These are phyloP conservation scores for Cenococcum geophilum DNA, from an alignment of 495 filamentous ascomycete genomes.

Conservation along the genomic window DNA sequence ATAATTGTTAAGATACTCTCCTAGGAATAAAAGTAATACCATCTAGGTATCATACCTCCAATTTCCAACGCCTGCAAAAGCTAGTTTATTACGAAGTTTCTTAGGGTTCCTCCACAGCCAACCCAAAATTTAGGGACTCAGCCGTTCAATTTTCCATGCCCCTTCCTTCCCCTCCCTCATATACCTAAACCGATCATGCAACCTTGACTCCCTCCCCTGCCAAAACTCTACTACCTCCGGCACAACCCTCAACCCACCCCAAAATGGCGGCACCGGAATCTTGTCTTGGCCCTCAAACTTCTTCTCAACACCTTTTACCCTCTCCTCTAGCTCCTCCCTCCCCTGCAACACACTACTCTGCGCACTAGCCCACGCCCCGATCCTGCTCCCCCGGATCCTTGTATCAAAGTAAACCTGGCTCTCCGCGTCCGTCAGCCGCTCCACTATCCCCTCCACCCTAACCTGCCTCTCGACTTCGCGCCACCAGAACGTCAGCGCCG, in stretches of 20 bases:
- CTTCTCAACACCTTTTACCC: slow-evolving; percentile 64
- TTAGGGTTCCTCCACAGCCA: too few species aligned
- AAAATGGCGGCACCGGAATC: slow-evolving; percentile 88
- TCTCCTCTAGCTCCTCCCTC: slow-evolving; percentile 55
- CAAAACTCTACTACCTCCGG: slow-evolving; percentile 90
- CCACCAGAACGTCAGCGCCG: slow-evolving; percentile 72
- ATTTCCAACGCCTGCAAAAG: too few species aligned
- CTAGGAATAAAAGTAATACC: too few species aligned
- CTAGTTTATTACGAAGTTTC: too few species aligned
- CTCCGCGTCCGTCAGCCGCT: slow-evolving; percentile 63
- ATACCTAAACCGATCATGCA: slow-evolving; percentile 94
- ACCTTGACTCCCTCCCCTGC: slow-evolving; percentile 79
- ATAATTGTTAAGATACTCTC: too few species aligned
- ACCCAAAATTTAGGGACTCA: slow-evolving; percentile 20
- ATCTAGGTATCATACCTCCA: too few species aligned
- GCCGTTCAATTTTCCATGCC: slow-evolving; percentile 38
- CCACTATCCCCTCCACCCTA: slow-evolving; percentile 68
- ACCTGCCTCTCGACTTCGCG: slow-evolving; percentile 74
- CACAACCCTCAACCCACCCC: slow-evolving; percentile 79
- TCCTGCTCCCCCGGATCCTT: slow-evolving; percentile 65
- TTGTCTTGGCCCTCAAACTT: slow-evolving; percentile 66
- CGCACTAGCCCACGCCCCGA: slow-evolving; percentile 90
- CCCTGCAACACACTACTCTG: slow-evolving; percentile 71
- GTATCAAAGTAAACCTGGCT: slow-evolving; percentile 86
- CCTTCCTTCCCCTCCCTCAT: slow-evolving; percentile 43